Evolutionary conservation across 139 green algal genomes (phyloP).

Genomic region (Mesostigma viride): DNA sequence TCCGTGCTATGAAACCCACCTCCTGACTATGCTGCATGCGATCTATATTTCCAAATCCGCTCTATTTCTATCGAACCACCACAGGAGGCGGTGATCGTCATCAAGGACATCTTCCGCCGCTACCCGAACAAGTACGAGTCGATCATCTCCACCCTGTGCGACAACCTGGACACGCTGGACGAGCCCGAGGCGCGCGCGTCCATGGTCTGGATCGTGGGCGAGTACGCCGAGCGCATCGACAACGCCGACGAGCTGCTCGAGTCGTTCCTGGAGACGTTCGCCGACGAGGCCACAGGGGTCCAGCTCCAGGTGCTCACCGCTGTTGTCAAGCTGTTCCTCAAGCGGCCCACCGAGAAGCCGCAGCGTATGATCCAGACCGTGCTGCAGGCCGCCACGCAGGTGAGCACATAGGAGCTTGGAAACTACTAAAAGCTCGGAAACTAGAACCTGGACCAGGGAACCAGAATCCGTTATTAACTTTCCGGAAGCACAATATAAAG

Average conservation of each 20-base stretch:
- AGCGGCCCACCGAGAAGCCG: conserved; percentile 63
- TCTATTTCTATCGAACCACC: too few relatives aligned
- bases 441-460: too few relatives aligned
- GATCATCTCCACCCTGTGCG: conserved; percentile 89
- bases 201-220: conserved; percentile 85
- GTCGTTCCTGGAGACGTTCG: conserved; percentile 91
- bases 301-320: conserved; percentile 97
- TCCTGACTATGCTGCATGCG: too few relatives aligned
- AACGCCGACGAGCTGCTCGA: conserved; percentile 96
- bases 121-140: conserved; percentile 73
- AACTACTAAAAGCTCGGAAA: too few relatives aligned
- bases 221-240: conserved; percentile 98
- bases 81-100: conserved; percentile 92
- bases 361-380: conserved; percentile 82
- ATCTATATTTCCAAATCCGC: too few relatives aligned
- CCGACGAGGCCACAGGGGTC: conserved; percentile 73
- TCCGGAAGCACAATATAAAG: too few relatives aligned
- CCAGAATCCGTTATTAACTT: too few relatives aligned
- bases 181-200: conserved; percentile 82
- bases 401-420: background rate
- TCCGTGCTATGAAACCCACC: too few relatives aligned
- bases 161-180: conserved; percentile 87
- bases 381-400: conserved; percentile 67
- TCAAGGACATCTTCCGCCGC: conserved; percentile 68
- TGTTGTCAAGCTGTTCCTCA: conserved; percentile 97